Percentiles rank a stretch among this genome's conserved stretches.
phyloP scores from a whole-genome alignment of 2,329 filamentous ascomycete species.

The Claviceps arundinis region DNA sequence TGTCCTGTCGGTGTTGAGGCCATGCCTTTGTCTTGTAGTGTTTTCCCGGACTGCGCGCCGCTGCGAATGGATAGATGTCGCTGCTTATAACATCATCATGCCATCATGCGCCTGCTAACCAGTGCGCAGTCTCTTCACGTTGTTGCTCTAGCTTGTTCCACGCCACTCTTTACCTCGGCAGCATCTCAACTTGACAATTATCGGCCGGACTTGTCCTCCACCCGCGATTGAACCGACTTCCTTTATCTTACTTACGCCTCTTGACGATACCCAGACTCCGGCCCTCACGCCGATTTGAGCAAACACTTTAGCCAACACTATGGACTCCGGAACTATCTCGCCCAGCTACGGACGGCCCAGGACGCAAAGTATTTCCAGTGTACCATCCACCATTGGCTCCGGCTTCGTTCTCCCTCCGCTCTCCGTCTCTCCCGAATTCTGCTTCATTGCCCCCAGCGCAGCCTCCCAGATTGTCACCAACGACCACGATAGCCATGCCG shows the following conservation, averaged over 20 bases:
- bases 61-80: not conserved
- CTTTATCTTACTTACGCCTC: not conserved
- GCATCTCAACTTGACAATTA: not conserved
- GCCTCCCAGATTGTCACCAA: slow-evolving; percentile 87
- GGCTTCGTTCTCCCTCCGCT: slow-evolving; percentile 53
- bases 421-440: slow-evolving; percentile 60
- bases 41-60: not conserved
- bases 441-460: slow-evolving; percentile 77
- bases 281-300: too few relatives aligned
- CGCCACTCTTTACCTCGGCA: not conserved
- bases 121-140: not conserved
- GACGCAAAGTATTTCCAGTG: slow-evolving; percentile 56
- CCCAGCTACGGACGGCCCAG: slow-evolving; percentile 30
- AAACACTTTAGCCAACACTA: not conserved
- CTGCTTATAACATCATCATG: not conserved
- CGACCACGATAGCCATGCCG: slow-evolving; percentile 64
- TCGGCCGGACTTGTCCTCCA: not conserved
- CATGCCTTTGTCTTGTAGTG: too few relatives aligned
- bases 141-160: not conserved
- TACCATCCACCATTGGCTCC: slow-evolving; percentile 45
- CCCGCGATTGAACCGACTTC: not conserved
- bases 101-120: not conserved
- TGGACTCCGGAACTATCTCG: slow-evolving; percentile 17
- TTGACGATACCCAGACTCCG: not conserved
- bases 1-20: not conserved